Conservation (phyloP, 2,329 filamentous ascomycete genomes). For the Claviceps sp. region DNA sequence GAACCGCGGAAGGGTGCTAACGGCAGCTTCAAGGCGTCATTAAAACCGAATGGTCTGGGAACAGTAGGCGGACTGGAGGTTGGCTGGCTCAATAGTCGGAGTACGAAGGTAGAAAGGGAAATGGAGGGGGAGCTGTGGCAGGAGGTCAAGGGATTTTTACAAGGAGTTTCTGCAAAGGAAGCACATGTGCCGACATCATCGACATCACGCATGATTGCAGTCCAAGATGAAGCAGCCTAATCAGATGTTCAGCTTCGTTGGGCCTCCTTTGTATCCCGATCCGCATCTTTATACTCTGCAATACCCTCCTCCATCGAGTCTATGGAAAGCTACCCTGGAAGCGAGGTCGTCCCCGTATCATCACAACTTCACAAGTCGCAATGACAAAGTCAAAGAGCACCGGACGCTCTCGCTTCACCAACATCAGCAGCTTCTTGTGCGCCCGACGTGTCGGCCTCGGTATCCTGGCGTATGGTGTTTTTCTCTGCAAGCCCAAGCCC, state of each 20-base stretch:
- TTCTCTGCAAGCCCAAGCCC: slow-evolving; percentile 1
- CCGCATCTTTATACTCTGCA: neutral
- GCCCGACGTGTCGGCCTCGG: neutral
- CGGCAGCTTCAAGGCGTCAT: slow-evolving; percentile 25
- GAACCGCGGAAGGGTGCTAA: slow-evolving; percentile 19
- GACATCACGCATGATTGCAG: neutral
- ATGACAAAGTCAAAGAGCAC: slow-evolving; percentile 1
- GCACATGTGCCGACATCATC: neutral
- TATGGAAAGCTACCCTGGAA: neutral
- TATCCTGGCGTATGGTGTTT: neutral
- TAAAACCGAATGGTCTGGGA: slow-evolving; percentile 42
- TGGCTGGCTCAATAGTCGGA: slow-evolving; percentile 78
- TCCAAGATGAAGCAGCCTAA: neutral
- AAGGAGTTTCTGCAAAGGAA: slow-evolving; percentile 24
- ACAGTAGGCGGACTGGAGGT: slow-evolving; percentile 58
- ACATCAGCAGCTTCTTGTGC: neutral
- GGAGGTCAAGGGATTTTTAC: slow-evolving; percentile 23
- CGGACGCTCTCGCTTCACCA: slow-evolving; percentile 3
- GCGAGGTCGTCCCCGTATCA: neutral
- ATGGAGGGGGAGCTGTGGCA: slow-evolving; percentile 74
- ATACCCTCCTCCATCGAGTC: neutral
- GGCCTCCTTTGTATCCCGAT: neutral
- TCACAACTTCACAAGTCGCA: neutral
- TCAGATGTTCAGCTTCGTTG: neutral
- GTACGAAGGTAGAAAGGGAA: slow-evolving; percentile 65